A percentile compares a stretch with the other conserved stretches of the same genome.
Evolutionary conservation across 2,329 filamentous ascomycete species (phyloP).

Genomic region (Botrytis cinerea): DNA sequence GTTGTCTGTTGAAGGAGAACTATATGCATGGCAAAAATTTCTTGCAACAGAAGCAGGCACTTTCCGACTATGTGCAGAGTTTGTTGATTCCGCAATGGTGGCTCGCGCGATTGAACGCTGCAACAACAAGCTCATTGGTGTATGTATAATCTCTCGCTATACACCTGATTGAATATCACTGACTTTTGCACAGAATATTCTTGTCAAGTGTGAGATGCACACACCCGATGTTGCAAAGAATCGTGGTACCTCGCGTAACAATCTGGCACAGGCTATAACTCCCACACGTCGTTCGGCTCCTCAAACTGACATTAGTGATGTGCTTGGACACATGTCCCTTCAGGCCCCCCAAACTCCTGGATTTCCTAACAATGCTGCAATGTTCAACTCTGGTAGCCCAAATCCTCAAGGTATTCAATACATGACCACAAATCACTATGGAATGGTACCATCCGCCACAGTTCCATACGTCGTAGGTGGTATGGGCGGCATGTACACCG

Average conservation of each 20-base stretch:
- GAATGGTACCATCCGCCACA: constrained; percentile 12
- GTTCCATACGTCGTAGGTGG: constrained; percentile 17
- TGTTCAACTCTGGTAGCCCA: constrained; percentile 22
- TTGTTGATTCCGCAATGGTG: constrained; percentile 52
- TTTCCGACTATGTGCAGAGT: constrained; percentile 55
- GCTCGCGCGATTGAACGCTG: constrained; percentile 46
- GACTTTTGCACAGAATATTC: constrained; percentile 23
- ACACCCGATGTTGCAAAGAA: constrained; percentile 25
- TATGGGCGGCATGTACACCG: constrained; percentile 24
- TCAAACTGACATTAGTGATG: constrained; percentile 19
- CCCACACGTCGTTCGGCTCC: constrained; percentile 26
- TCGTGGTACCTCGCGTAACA: constrained; percentile 6
- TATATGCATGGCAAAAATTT: constrained; percentile 54
- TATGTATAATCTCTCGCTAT: neutral
- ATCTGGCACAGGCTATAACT: constrained; percentile 11
- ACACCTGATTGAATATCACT: neutral
- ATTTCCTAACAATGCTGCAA: constrained; percentile 10
- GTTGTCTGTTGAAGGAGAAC: constrained; percentile 51
- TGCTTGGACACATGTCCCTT: constrained; percentile 22
- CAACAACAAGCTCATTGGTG: constrained; percentile 42
- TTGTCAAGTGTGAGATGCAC: constrained; percentile 24
- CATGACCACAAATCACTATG: constrained; percentile 20
- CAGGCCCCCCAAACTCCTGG: constrained; percentile 22
- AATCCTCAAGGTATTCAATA: constrained; percentile 24
- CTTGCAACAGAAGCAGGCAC: constrained; percentile 46